Conservation (phyloP, 164 flowering plant species). For the Chimonanthus praecox region DNA sequence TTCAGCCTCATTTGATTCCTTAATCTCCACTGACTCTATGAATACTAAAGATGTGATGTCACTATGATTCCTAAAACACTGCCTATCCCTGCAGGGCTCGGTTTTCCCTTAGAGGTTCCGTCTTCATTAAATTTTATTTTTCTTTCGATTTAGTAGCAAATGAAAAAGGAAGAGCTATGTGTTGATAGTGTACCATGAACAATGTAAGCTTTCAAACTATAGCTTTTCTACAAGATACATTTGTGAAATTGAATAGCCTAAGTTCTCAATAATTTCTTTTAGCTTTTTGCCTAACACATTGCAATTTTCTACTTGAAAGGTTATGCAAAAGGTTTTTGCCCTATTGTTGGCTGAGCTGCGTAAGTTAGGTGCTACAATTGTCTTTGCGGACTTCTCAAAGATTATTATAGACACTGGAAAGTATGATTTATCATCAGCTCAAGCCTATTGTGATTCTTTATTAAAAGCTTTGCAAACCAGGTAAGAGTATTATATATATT, state of each 20-base stretch:
- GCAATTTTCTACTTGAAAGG: conserved; percentile 33
- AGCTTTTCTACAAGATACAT: too few relatives aligned
- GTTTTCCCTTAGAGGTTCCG: too few relatives aligned
- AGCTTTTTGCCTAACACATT: not conserved
- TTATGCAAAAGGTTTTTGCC: conserved; percentile 96
- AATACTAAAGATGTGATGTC: too few relatives aligned
- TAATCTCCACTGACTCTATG: too few relatives aligned
- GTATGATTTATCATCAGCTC: conserved; percentile 64
- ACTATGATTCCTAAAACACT: too few relatives aligned
- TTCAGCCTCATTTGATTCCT: too few relatives aligned
- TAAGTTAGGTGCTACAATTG: conserved; percentile 76
- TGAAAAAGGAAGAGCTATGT: not conserved
- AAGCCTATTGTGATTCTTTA: conserved; percentile 88
- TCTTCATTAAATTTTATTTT: not conserved
- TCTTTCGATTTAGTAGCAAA: not conserved
- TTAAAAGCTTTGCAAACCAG: conserved; percentile 74
- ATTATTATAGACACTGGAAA: conserved; percentile 92
- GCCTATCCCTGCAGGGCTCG: too few relatives aligned
- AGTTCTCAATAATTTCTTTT: not conserved
- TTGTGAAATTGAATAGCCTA: too few relatives aligned
- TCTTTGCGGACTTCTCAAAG: conserved; percentile 89
- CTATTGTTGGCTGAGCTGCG: conserved; percentile 83
- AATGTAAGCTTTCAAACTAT: too few relatives aligned
- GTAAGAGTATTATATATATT: conserved; percentile 18
- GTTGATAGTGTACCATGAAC: too few relatives aligned